Base-by-base conservation (phyloP, 768 basidiomycete species). In the Fomitopsis pulvina region DNA sequence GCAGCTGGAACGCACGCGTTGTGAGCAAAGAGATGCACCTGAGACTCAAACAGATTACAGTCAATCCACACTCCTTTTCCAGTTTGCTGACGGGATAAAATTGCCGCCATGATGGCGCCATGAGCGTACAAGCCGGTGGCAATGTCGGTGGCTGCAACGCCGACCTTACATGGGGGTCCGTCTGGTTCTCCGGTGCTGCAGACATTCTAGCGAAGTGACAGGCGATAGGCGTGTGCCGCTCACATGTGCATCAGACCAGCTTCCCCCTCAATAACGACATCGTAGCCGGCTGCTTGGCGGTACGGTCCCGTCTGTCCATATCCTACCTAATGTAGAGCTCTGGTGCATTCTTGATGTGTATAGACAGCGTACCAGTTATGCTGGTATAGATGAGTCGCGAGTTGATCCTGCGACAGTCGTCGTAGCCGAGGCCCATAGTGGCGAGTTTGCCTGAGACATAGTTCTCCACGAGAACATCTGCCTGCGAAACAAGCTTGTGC, bases 171-270 rank as follows among this genome's bases (percentile, higher is more conserved):
- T 3, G 93, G 94, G 14, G 81, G 78, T 9, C 92, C 83, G 58
- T 86, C 83, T 8, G 84, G 75, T 67, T 95, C 94, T 44, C 93
- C 93, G 14, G 93, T 97, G 57, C 88, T 91, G 55, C 27, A 22
- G 41, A 51, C 24, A 44, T 24, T 45, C 57, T 53, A 25, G 54
- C 52, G 47, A 39, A 55, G 56, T 37, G 46, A 27, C 47, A 16
- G 51, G 47, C n/a, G 48, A 47, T 48, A 9, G 5, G 52, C 34
- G n/a, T 39, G 62, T 29, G 24, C 56, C 41, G 71, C 82, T 53
- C 38, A 90, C 86, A 93, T 93, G 65, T 93, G 90, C 92, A 93
- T 93, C 45, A 95, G 69, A 9, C 94, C 95, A 28, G 93, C 92
- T 66, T 95, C 92, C 2, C 82, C 92, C 63, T 92, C 73, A 56